These are phyloP conservation scores for Solanum chacoense DNA, from an alignment of 305 asterid species.

Conservation along the genomic window DNA sequence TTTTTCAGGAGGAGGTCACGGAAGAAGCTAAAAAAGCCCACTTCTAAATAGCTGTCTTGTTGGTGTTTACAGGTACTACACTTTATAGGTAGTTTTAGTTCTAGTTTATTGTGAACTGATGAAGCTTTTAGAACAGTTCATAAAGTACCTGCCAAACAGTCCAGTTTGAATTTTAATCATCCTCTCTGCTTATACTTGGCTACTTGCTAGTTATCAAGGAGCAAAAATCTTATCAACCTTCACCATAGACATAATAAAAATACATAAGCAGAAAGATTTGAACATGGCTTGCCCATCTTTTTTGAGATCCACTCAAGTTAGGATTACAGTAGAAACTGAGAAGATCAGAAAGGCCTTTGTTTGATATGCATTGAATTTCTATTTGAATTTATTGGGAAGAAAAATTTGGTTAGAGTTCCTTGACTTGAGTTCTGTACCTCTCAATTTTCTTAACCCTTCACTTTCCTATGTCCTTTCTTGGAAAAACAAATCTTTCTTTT, in stretches of 20 bases:
- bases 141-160: background rate
- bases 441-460: background rate
- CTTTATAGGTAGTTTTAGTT: background rate
- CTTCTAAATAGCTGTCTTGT: background rate
- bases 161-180: background rate
- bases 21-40: slow-evolving; percentile 24
- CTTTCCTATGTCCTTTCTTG: background rate
- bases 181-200: background rate
- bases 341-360: background rate
- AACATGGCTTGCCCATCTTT: background rate
- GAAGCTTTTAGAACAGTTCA: background rate
- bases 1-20: slow-evolving; percentile 42
- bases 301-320: background rate
- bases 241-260: background rate
- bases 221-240: background rate
- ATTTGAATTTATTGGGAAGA: background rate
- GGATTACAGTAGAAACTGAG: background rate
- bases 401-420: background rate
- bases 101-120: background rate
- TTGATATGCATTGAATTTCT: background rate
- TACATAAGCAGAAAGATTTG: background rate
- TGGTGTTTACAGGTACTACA: background rate
- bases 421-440: background rate
- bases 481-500: background rate
- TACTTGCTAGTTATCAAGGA: background rate